Evolutionary conservation across 352 stramenopile genomes (phyloP), one percentile per base, ranked within the genome.

Genomic region (Phytopythium mirpurense): DNA sequence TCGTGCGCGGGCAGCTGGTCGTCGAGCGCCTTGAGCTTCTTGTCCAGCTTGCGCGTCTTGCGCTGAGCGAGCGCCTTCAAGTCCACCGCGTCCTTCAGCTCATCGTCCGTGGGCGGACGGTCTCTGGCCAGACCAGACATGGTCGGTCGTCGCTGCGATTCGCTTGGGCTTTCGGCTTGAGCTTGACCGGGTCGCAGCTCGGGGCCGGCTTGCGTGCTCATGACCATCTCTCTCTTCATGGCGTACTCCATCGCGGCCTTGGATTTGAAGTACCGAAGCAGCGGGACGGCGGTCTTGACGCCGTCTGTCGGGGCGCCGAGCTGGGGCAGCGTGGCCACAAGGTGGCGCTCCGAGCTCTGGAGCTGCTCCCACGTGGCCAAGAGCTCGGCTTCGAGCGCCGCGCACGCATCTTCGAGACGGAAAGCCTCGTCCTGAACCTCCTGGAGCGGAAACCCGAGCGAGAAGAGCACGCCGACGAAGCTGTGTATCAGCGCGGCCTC

Each of bases 391-490:
- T 89, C 75, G 15, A 70, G 56, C 2, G 27, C 26, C 2, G 51
- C 44, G 24, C 76, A 90, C 40, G 66, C 32, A 24, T 68, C 55
- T 34, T 86, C 72, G 3, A 86, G 67, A 1, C 54, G 57, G 26
- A 60, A 56, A 0, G 65, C 74, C 43, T 83, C 67, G 5, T 48
- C 36, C 10, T 74, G 23, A 6, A 85, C 59, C 10, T 73, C 70
- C 5, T 70, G 53, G 2, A 67, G 26, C 0, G 63, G 34, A 9
- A 86, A 72, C 1, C 68, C 51, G 8, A 90, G 60, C 5, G 72
- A 83, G 37, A 74, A 87, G 1, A 90, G 53, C 35, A 88, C 56
- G 5, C 76, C 76, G 0, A 80, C 78, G 27, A 86, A 90, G 26
- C 56, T 85, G 8, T 73, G 74, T 0, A 88, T 68, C 0, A 87